Conservation (phyloP, 306 rosid species). For the Lupinus albus region DNA sequence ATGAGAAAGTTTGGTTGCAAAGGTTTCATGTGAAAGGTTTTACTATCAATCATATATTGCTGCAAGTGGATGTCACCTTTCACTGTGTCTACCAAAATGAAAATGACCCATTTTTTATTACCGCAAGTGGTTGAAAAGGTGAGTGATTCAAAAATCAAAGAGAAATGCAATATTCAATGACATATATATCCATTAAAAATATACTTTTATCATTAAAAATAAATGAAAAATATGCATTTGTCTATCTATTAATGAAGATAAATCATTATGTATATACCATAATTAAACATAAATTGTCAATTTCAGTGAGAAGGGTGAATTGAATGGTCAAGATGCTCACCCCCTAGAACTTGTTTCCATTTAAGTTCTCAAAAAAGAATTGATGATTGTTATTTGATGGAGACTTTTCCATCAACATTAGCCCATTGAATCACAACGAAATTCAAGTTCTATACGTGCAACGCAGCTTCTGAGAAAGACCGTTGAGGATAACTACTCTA, state of each 20-base stretch:
- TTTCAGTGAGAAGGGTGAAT: constrained; percentile 38
- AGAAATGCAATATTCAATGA: no score
- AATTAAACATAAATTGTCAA: constrained; percentile 28
- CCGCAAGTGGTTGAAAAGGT: constrained; percentile 1
- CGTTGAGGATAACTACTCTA: neutral
- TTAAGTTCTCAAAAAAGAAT: constrained; percentile 46
- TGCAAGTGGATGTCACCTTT: constrained; percentile 33
- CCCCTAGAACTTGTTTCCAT: constrained; percentile 48
- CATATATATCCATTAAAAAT: no score
- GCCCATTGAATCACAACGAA: constrained; percentile 28
- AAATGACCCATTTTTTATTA: constrained; percentile 36
- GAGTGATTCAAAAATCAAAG: no score
- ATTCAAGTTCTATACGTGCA: neutral
- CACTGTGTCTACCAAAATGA: constrained; percentile 31
- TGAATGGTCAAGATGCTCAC: constrained; percentile 56
- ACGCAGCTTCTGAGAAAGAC: constrained; percentile 50
- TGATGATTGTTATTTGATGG: constrained; percentile 36
- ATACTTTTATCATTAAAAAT: no score
- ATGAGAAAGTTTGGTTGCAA: neutral
- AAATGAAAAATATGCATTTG: no score
- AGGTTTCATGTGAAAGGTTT: constrained; percentile 56
- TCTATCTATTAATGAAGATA: no score
- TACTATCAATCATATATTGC: constrained; percentile 28
- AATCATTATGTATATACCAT: constrained; percentile 33
- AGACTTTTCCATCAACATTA: neutral